Percentiles rank a stretch among this genome's conserved stretches.
These are phyloP conservation scores for Patellifolia procumbens DNA, from an alignment of 179 eudicot genomes.

Conservation along the genomic window DNA sequence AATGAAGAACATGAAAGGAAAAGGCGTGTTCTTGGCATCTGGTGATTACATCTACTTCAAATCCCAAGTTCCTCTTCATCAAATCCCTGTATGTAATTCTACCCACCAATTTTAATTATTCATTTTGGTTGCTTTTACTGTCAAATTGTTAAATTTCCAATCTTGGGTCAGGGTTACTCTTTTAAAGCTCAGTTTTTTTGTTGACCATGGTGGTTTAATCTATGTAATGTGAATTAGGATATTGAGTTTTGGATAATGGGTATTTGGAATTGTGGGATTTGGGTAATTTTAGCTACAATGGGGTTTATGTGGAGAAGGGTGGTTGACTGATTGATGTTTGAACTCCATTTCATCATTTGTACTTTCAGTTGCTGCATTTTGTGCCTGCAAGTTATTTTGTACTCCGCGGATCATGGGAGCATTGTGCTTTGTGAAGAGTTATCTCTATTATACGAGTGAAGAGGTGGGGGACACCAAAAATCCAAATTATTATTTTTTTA, in stretches of 20 bases:
- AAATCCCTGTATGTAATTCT: conserved; percentile 95
- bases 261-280: background rate
- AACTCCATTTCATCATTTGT: background rate
- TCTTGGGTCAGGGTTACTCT: background rate
- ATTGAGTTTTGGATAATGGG: conserved; percentile 2
- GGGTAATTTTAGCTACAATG: background rate
- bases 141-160: background rate
- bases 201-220: background rate
- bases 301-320: background rate
- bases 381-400: too few species aligned
- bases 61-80: conserved; percentile 96
- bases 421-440: background rate
- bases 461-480: too few species aligned
- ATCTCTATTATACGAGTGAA: too few species aligned
- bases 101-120: background rate
- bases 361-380: too few species aligned
- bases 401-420: too few species aligned
- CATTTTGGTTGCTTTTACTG: background rate
- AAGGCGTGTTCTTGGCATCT: conserved; percentile 58
- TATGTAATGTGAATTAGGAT: background rate
- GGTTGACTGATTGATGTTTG: background rate
- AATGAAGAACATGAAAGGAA: conserved; percentile 75
- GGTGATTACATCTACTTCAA: conserved; percentile 97
- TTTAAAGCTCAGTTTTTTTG: background rate
- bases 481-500: too few species aligned